Evolutionary conservation across 805 yeast genomes (phyloP), one percentile per base, ranked within the genome.

Genomic region (Suhomyces sp.): DNA sequence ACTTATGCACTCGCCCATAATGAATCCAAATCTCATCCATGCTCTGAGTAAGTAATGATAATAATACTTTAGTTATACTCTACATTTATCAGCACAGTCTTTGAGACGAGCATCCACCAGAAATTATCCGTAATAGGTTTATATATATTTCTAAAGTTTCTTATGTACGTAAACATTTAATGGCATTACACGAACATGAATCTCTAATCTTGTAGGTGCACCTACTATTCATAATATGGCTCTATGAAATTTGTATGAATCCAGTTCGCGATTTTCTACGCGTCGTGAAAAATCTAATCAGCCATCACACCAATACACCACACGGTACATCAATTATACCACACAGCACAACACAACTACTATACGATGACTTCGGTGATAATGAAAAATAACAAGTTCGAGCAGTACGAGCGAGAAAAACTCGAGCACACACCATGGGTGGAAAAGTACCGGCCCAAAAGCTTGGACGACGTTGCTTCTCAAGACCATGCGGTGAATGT

Each of bases 401-500:
- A 51, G 23, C 57, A 57, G 50, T 74, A 74, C 65, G 73, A 70
- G 48, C 68, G 68, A 50, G 82, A 80, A 50, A 66, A 71, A 53
- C 64, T 73, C 13, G 79, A 80, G 46, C 80, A 81, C 62, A 81
- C 83, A 63, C 97, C 97, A 3, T 90, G 97, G 97, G 96, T 91
- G 19, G 97, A 90, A 67, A 90, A 90, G 77, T 66, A 66, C 59
- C 90, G 99, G 59, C 99, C 99, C 12, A 86, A 84, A 66, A 83
- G 80, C 46, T 77, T 94, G 40, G 88, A 85, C 60, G 98, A 94
- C 59, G 90, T 94, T 17, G 79, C 97, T 4, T 89, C 98, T 0
- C 99, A 94, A 66, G 93, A 86, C 48, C 91, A 90, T 60, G 91
- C 98, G 0, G 89, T 93, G 9, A 82, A 80, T 19, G 93, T 94